Conservation (phyloP, 2,329 filamentous ascomycete species). For the Beauveria medogensis region DNA sequence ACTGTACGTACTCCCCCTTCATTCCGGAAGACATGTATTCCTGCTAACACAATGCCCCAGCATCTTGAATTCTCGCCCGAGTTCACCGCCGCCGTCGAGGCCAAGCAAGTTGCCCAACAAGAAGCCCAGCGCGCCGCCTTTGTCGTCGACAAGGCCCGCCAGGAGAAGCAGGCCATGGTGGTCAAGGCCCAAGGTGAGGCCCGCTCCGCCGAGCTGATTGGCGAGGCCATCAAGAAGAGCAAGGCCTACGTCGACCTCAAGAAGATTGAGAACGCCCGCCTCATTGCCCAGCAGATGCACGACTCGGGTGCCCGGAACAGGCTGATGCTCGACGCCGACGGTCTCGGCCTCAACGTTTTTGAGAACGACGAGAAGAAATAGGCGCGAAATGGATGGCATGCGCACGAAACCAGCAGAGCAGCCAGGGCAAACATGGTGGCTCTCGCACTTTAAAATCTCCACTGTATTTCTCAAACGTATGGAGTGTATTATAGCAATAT, state of each 20-base stretch:
- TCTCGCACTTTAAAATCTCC: conserved; percentile 20
- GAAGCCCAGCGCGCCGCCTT: conserved; percentile 96
- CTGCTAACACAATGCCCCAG: conserved; percentile 30
- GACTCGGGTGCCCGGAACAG: conserved; percentile 84
- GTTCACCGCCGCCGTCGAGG: conserved; percentile 65
- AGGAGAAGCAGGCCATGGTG: conserved; percentile 99
- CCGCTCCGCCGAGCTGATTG: conserved; percentile 92
- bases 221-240: conserved; percentile 99
- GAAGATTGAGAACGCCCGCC: conserved; percentile 93
- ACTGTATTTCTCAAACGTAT: conserved; percentile 27
- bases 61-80: conserved; percentile 67
- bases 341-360: conserved; percentile 82
- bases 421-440: neutral
- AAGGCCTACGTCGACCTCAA: conserved; percentile 93
- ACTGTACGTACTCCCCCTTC: conserved; percentile 53
- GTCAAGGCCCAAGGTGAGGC: conserved; percentile 99
- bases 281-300: conserved; percentile 81
- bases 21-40: too few relatives aligned
- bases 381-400: conserved; percentile 13
- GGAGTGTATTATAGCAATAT: conserved; percentile 14
- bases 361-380: conserved; percentile 43
- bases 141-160: conserved; percentile 95
- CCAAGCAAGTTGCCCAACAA: conserved; percentile 73
- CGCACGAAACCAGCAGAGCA: neutral
- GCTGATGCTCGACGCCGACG: conserved; percentile 84